Evolutionary conservation across 192 early-diverging fungal species (phyloP).

Genomic region (Phycomyces blakesleeanus): DNA sequence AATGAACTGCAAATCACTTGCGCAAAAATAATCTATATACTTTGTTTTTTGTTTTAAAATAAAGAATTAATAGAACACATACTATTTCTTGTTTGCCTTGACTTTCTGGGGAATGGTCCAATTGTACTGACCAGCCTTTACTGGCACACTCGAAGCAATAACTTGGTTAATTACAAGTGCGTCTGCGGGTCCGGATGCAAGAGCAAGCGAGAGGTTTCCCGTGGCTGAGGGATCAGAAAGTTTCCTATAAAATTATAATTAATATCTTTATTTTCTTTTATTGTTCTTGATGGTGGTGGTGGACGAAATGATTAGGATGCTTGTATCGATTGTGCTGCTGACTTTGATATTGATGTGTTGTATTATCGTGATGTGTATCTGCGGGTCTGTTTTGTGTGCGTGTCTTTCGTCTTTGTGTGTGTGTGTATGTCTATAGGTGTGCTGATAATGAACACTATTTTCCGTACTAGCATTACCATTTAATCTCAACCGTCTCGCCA

Average conservation of each 20-base stretch:
- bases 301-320: too few species aligned
- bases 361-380: too few species aligned
- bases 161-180: neutral
- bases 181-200: slow-evolving; percentile 8
- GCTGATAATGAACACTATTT: neutral
- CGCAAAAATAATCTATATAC: too few species aligned
- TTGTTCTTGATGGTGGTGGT: too few species aligned
- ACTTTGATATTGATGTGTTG: too few species aligned
- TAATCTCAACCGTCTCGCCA: slow-evolving; percentile 13
- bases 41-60: neutral
- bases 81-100: slow-evolving; percentile 13
- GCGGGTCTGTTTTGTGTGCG: too few species aligned
- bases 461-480: slow-evolving; percentile 7
- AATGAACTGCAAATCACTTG: neutral
- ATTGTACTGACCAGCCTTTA: neutral
- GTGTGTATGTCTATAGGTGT: slow-evolving; percentile 1
- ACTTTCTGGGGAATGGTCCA: slow-evolving; percentile 7
- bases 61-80: slow-evolving; percentile 5
- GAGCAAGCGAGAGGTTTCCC: slow-evolving; percentile 4
- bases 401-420: too few species aligned
- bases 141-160: slow-evolving; percentile 6
- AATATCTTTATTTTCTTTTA: too few species aligned
- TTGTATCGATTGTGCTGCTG: too few species aligned
- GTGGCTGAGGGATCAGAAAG: neutral
- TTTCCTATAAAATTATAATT: too few species aligned